Conservation (phyloP, 345 rosid genomes). For the Eucalyptus grandis region DNA sequence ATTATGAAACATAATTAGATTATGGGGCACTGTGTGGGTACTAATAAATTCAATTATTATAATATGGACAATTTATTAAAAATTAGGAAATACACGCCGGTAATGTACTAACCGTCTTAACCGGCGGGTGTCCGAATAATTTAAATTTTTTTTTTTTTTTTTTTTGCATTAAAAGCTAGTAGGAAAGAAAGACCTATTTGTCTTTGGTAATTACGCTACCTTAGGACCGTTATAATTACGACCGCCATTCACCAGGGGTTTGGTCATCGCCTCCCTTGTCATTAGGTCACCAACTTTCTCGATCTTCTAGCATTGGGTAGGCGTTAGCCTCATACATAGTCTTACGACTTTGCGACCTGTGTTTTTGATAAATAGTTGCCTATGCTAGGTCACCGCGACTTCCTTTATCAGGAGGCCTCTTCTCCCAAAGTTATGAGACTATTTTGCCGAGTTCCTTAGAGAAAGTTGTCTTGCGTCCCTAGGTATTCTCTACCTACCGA, state of each 20-base stretch:
- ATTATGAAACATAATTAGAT: neutral
- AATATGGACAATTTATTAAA: neutral
- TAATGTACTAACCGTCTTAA: neutral
- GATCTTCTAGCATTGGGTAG: too few species aligned
- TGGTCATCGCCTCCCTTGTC: fast-evolving
- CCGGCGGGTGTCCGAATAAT: neutral
- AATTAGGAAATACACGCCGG: neutral
- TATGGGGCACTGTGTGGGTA: neutral
- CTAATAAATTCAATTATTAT: neutral
- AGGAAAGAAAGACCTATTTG: neutral
- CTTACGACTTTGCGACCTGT: fast-evolving
- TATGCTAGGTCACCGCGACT: fast-evolving
- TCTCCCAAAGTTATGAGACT: too few species aligned
- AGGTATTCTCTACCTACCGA: too few species aligned
- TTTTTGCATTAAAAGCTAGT: neutral
- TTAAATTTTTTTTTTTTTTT: too few species aligned
- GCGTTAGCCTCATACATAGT: fast-evolving
- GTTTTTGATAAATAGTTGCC: too few species aligned
- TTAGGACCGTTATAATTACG: too few species aligned
- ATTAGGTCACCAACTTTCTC: too few species aligned
- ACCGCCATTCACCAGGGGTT: fast-evolving
- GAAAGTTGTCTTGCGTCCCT: fast-evolving
- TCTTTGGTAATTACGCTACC: neutral
- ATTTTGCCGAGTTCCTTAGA: too few species aligned
- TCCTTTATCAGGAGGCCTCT: too few species aligned